These are phyloP conservation scores for Salix purpurea DNA, from an alignment of 345 rosid genomes.

Conservation along the genomic window DNA sequence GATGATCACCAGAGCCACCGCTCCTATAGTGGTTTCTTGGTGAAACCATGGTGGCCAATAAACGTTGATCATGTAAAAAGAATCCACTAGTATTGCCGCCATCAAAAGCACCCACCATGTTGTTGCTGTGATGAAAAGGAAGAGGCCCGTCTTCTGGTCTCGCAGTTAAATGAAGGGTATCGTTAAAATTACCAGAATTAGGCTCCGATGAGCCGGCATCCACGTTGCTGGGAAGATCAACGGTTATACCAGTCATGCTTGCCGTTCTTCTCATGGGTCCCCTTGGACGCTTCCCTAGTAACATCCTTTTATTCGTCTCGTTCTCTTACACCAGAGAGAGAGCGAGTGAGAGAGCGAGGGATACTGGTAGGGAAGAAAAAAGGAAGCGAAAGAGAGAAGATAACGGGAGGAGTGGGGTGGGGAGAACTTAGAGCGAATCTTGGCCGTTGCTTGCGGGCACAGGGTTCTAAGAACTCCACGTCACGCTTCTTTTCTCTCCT, in stretches of 20 bases:
- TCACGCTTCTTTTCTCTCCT: constrained; percentile 17
- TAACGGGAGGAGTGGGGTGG: constrained; percentile 1
- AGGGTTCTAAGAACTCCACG: constrained; percentile 33
- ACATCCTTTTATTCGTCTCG: constrained; percentile 34
- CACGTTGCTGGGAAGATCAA: constrained; percentile 24
- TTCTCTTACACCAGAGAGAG: constrained; percentile 1
- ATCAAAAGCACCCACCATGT: background rate
- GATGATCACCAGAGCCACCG: constrained; percentile 1
- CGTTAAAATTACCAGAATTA: constrained; percentile 15
- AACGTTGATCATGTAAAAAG: constrained; percentile 24
- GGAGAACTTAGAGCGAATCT: constrained; percentile 32
- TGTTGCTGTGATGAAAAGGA: background rate
- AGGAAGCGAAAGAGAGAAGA: background rate
- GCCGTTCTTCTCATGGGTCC: constrained; percentile 61
- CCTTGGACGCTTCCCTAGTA: constrained; percentile 64
- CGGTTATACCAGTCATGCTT: constrained; percentile 59
- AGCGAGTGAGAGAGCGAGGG: constrained; percentile 14
- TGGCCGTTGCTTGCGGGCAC: constrained; percentile 53
- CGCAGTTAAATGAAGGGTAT: background rate
- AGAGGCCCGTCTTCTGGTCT: background rate
- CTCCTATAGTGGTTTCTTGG: constrained; percentile 31
- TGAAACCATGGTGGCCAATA: constrained; percentile 42
- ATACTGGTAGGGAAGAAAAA: background rate
- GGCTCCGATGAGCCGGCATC: constrained; percentile 24
- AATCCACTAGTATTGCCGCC: background rate